These are phyloP conservation scores for Backusella australiensis DNA, from an alignment of 192 early-diverging fungal genomes.

Conservation along the genomic window DNA sequence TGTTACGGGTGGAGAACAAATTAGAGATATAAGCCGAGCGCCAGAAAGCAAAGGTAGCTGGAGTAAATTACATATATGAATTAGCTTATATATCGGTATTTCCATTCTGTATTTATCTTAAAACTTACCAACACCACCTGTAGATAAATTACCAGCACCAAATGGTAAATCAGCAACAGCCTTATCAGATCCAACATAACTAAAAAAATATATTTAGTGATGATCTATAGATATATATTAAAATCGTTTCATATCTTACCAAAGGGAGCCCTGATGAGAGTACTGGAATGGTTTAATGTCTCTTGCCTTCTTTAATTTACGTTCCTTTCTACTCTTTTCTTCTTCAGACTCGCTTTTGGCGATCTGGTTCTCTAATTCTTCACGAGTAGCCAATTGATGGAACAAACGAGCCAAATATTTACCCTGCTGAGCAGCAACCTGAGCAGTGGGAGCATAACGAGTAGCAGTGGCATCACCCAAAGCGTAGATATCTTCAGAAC, in stretches of 20 bases:
- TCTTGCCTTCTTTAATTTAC: slow-evolving; percentile 32
- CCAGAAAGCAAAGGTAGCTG: slow-evolving; percentile 74
- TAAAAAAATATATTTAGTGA: neutral
- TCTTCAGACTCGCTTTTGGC: slow-evolving; percentile 12
- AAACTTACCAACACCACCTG: slow-evolving; percentile 51
- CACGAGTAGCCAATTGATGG: slow-evolving; percentile 56
- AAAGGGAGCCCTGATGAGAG: slow-evolving; percentile 82
- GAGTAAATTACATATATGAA: neutral
- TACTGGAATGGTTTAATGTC: slow-evolving; percentile 74
- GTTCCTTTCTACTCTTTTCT: slow-evolving; percentile 24
- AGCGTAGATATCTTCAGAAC: slow-evolving; percentile 61
- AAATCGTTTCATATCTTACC: neutral
- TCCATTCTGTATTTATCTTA: neutral
- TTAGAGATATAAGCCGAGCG: slow-evolving; percentile 71
- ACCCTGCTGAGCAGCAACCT: slow-evolving; percentile 88
- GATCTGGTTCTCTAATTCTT: slow-evolving; percentile 32
- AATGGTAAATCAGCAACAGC: slow-evolving; percentile 91
- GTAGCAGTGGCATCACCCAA: slow-evolving; percentile 76
- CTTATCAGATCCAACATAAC: slow-evolving; percentile 87
- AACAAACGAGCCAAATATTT: slow-evolving; percentile 79
- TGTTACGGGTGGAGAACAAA: slow-evolving; percentile 85
- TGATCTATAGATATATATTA: neutral
- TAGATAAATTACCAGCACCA: slow-evolving; percentile 60
- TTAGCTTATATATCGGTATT: neutral
- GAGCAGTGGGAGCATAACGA: slow-evolving; percentile 78